These are phyloP conservation scores for Asterophora parasitica DNA, from an alignment of 768 basidiomycete genomes.

Conservation along the genomic window DNA sequence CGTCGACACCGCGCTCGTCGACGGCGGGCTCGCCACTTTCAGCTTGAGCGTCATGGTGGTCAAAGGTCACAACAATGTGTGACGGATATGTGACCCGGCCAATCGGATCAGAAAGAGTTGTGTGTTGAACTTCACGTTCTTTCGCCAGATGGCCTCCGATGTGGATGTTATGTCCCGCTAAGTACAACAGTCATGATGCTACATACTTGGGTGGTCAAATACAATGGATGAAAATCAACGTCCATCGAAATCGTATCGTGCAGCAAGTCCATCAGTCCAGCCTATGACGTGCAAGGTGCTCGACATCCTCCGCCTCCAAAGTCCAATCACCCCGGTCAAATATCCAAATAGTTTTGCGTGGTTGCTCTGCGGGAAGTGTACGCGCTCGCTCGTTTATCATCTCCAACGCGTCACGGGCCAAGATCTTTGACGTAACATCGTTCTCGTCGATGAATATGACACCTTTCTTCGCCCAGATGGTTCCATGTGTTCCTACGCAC, in stretches of 20 bases:
- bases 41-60: conserved; percentile 39
- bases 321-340: conserved; percentile 12
- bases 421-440: conserved; percentile 12
- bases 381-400: conserved; percentile 7
- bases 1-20: conserved; percentile 26
- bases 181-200: too few species aligned
- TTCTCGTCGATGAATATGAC: conserved; percentile 34
- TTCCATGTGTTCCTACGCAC: conserved; percentile 12
- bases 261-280: not conserved
- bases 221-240: too few species aligned
- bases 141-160: too few species aligned
- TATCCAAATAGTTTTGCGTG: conserved; percentile 17
- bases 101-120: too few species aligned
- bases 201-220: too few species aligned
- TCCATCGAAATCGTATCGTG: too few species aligned
- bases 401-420: conserved; percentile 10
- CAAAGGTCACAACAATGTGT: conserved; percentile 1
- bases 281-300: not conserved
- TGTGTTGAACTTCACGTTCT: too few species aligned
- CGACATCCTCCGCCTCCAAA: not conserved
- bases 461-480: conserved; percentile 23
- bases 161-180: too few species aligned
- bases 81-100: too few species aligned
- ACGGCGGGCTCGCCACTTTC: conserved; percentile 33
- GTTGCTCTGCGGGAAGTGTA: not conserved